phyloP scores from a whole-genome alignment of 2,329 filamentous ascomycete genomes.

The Canariomyces notabilis region DNA sequence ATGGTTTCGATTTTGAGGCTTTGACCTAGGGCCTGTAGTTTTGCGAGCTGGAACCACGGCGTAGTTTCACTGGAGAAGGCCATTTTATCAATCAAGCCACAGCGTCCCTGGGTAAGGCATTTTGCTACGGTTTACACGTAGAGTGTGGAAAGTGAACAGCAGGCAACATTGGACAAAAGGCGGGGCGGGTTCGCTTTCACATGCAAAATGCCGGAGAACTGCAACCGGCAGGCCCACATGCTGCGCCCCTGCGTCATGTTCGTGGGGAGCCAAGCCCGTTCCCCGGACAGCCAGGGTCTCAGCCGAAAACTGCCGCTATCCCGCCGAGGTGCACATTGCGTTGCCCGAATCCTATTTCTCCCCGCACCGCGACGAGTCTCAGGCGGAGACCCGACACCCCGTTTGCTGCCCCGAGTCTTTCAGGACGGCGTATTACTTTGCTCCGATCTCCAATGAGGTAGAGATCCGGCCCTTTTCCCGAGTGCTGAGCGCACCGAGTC shows the following conservation, averaged over 20 bases:
- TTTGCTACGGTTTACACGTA: too few species aligned
- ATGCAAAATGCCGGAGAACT: constrained; percentile 5
- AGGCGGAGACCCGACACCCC: not conserved
- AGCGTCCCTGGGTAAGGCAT: too few species aligned
- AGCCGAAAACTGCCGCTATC: constrained; percentile 15
- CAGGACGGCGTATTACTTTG: not conserved
- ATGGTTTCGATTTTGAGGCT: too few species aligned
- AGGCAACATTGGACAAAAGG: not conserved
- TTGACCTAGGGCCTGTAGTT: too few species aligned
- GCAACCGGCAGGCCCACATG: not conserved
- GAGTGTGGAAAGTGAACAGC: not conserved
- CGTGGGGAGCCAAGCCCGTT: constrained; percentile 1
- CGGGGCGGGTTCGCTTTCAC: constrained; percentile 1
- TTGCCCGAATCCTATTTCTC: not conserved
- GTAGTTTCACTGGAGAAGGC: too few species aligned
- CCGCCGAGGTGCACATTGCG: constrained; percentile 8
- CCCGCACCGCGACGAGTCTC: not conserved
- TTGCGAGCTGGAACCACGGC: too few species aligned
- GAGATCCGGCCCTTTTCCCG: not conserved
- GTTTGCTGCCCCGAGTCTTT: not conserved
- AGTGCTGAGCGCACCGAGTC: constrained; percentile 9
- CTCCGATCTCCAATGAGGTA: constrained; percentile 9
- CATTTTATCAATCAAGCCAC: too few species aligned
- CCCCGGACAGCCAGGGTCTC: constrained; percentile 3
- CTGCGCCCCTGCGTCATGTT: constrained; percentile 8